Evolutionary conservation across 108 stramenopile genomes (phyloP).

Genomic region (Cylindrotheca closterium): DNA sequence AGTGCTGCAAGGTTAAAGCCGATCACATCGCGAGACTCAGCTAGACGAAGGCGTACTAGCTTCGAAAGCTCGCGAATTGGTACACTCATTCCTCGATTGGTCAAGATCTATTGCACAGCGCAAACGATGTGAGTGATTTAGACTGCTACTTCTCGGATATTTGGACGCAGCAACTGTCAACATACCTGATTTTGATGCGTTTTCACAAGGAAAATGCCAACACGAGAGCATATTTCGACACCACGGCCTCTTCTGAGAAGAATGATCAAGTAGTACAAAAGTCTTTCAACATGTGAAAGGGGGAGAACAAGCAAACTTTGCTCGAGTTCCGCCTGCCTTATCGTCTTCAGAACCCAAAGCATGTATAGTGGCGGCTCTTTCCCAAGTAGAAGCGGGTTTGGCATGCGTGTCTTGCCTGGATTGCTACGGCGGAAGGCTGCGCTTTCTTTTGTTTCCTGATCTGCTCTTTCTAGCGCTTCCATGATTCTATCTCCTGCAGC

Average conservation of each 20-base stretch:
- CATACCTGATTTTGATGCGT: constrained; percentile 78
- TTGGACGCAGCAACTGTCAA: background rate
- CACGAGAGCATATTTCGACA: constrained; percentile 78
- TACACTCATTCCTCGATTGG: constrained; percentile 54
- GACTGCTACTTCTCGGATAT: constrained; percentile 8
- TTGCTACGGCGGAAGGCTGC: constrained; percentile 49
- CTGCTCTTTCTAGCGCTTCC: constrained; percentile 91
- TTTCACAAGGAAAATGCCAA: constrained; percentile 73
- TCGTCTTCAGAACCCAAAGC: constrained; percentile 76
- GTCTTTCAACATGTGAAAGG: constrained; percentile 67
- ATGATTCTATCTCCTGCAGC: constrained; percentile 92
- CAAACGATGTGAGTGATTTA: constrained; percentile 3
- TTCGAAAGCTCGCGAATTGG: constrained; percentile 72
- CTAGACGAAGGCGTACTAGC: constrained; percentile 49
- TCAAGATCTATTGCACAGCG: constrained; percentile 33
- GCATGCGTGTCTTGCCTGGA: constrained; percentile 29
- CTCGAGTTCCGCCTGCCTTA: constrained; percentile 92
- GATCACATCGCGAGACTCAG: constrained; percentile 65
- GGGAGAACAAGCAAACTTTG: constrained; percentile 90
- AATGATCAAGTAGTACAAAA: constrained; percentile 74
- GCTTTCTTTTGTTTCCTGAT: constrained; percentile 75
- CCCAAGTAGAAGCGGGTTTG: constrained; percentile 79
- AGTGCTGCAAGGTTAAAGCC: constrained; percentile 85
- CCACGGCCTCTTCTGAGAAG: constrained; percentile 64
- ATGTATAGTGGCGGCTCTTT: constrained; percentile 86